Conservation (phyloP, 768 basidiomycete species). For the Daedalea quercina region DNA sequence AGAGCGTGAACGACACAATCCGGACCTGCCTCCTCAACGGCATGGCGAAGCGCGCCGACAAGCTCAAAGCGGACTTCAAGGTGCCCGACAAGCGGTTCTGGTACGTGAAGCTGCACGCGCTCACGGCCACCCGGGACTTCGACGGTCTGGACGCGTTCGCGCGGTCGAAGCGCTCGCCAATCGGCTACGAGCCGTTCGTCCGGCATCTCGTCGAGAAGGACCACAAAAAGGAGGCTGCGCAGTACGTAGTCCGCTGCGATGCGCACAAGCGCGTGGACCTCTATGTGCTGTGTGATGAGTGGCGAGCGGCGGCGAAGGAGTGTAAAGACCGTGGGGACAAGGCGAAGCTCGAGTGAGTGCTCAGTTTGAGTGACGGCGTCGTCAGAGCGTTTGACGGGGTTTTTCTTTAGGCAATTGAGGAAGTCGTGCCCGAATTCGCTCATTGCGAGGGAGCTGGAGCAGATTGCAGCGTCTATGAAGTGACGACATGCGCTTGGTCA, state of each 20-base stretch:
- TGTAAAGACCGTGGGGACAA: slow-evolving; percentile 89
- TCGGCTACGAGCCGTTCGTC: slow-evolving; percentile 92
- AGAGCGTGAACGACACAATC: slow-evolving; percentile 85
- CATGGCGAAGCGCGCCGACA: slow-evolving; percentile 84
- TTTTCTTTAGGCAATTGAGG: slow-evolving; percentile 51
- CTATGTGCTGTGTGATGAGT: slow-evolving; percentile 87
- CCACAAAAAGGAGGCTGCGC: slow-evolving; percentile 65
- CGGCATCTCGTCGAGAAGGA: slow-evolving; percentile 71
- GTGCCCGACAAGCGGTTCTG: slow-evolving; percentile 98
- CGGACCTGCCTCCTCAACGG: slow-evolving; percentile 69
- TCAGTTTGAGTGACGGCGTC: background rate
- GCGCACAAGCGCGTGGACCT: slow-evolving; percentile 75
- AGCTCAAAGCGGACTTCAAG: slow-evolving; percentile 83
- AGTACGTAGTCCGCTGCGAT: slow-evolving; percentile 83
- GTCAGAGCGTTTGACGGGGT: background rate
- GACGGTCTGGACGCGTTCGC: slow-evolving; percentile 82
- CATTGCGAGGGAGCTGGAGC: slow-evolving; percentile 71
- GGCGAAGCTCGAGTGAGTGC: slow-evolving; percentile 73
- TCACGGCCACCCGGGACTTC: slow-evolving; percentile 78
- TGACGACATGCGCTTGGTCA: slow-evolving; percentile 19
- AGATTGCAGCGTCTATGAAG: slow-evolving; percentile 53
- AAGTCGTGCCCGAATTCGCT: slow-evolving; percentile 75
- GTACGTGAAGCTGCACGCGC: slow-evolving; percentile 83
- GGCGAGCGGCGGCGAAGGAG: slow-evolving; percentile 80
- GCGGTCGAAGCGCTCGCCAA: slow-evolving; percentile 84